phyloP scores from a whole-genome alignment of 169 alveolate species.

The Cryptosporidium andersoni region DNA sequence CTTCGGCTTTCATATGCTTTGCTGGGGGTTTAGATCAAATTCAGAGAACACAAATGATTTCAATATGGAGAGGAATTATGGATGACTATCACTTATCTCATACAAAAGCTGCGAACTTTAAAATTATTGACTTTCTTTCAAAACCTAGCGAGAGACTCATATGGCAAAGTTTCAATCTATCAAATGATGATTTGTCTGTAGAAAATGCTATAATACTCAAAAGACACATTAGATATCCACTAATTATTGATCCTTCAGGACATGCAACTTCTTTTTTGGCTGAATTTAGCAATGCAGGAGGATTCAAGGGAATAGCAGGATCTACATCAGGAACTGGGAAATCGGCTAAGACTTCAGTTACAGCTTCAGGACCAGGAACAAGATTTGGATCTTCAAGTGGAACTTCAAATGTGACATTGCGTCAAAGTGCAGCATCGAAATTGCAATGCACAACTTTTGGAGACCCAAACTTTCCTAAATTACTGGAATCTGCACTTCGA shows the following conservation, averaged over 20 bases:
- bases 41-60: constrained; percentile 6
- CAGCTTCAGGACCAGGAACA: constrained; percentile 65
- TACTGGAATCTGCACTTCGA: constrained; percentile 91
- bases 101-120: constrained; percentile 86
- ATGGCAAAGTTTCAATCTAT: constrained; percentile 88
- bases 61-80: constrained; percentile 76
- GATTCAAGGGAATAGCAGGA: not conserved
- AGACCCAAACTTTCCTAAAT: constrained; percentile 90
- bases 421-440: not conserved
- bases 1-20: constrained; percentile 89
- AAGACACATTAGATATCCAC: constrained; percentile 92
- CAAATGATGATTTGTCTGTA: constrained; percentile 95
- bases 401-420: too few species aligned
- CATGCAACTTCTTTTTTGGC: constrained; percentile 86
- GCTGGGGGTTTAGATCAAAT: constrained; percentile 64
- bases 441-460: constrained; percentile 71
- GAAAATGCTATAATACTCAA: constrained; percentile 93
- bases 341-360: not conserved
- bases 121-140: constrained; percentile 90
- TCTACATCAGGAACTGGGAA: not conserved
- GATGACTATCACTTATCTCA: constrained; percentile 76
- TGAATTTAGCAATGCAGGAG: constrained; percentile 12
- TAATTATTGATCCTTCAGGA: constrained; percentile 96
- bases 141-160: constrained; percentile 91
- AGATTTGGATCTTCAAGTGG: constrained; percentile 78